Base-by-base conservation (phyloP, 129 eudicot species). In the Sambucus nigra region DNA sequence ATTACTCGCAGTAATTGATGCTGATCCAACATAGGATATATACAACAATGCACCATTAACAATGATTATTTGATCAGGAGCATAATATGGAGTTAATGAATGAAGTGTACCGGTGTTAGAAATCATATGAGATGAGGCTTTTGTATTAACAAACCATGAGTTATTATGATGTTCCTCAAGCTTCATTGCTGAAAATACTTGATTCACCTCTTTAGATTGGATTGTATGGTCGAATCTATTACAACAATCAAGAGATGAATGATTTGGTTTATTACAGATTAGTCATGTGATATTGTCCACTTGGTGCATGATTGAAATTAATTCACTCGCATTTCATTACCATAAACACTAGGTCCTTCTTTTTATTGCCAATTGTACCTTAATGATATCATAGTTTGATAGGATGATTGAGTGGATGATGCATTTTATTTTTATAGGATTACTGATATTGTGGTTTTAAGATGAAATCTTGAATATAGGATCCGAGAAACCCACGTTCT, bases 211-310 rank as follows among this genome's bases (percentile, higher is more conserved):
- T 0, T n/a, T 12, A 11, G 46, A 5, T 25, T 56, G 61, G 5
- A 3, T 21, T 1, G 8, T 35, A 1, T 56, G 41, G 22, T 56
- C 23, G 21, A 56, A 56, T 0, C 33, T 10, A 11, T 20, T 13
- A 47, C 61, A 56, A n/a, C n/a, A n/a, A 35, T 39, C 31, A 13
- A 56, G 32, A 19, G 61, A 47, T 0, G 25, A 23, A 22, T 56
- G 61, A 11, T 31, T n/a, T 1, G 0, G 46, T 24, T 35, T 56
- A 5, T 56, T 20, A 8, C 61, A 38, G 7, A 56, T 56, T 5
- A 33, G 49, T 15, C 47, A 56, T 0, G 4, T 17, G 3, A 23
- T 5, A 5, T 0, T 29, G n/a, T 5, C 42, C 13, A 7, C 9
- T 15, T 35, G 8, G 2, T 12, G 42, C 13, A 7, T 35, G 13